Conservation (phyloP, 805 yeast species). For the Pichia occidentalis region DNA sequence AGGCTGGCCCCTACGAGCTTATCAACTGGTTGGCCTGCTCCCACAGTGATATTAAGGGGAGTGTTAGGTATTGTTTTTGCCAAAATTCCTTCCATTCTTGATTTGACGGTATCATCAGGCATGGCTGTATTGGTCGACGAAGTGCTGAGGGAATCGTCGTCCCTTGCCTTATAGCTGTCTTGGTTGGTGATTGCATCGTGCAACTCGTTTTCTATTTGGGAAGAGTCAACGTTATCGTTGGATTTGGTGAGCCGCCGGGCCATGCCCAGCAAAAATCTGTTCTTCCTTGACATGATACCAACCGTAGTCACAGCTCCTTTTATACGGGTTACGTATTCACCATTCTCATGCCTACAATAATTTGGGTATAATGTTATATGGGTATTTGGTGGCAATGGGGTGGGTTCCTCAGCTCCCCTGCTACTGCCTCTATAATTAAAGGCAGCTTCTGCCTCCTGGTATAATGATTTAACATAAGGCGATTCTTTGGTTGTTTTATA, state of each 20-base stretch:
- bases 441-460: constrained; percentile 23
- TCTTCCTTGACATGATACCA: constrained; percentile 65
- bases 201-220: constrained; percentile 33
- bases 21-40: constrained; percentile 37
- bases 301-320: constrained; percentile 69
- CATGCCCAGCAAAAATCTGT: constrained; percentile 58
- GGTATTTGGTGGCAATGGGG: constrained; percentile 48
- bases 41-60: constrained; percentile 47
- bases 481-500: constrained; percentile 45
- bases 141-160: constrained; percentile 20
- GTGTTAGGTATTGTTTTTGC: constrained; percentile 59
- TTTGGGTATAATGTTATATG: constrained; percentile 55
- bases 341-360: constrained; percentile 36
- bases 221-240: constrained; percentile 22
- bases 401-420: neutral
- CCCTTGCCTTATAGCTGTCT: constrained; percentile 15
- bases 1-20: constrained; percentile 28
- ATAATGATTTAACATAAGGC: constrained; percentile 41
- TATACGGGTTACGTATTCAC: constrained; percentile 49
- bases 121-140: constrained; percentile 10
- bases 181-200: constrained; percentile 29
- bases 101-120: constrained; percentile 38
- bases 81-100: constrained; percentile 63
- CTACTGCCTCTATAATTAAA: constrained; percentile 14
- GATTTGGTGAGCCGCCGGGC: constrained; percentile 59